Evolutionary conservation across 805 yeast genomes (phyloP), one percentile per base, ranked within the genome.

Genomic region (Pichia paraexigua): DNA sequence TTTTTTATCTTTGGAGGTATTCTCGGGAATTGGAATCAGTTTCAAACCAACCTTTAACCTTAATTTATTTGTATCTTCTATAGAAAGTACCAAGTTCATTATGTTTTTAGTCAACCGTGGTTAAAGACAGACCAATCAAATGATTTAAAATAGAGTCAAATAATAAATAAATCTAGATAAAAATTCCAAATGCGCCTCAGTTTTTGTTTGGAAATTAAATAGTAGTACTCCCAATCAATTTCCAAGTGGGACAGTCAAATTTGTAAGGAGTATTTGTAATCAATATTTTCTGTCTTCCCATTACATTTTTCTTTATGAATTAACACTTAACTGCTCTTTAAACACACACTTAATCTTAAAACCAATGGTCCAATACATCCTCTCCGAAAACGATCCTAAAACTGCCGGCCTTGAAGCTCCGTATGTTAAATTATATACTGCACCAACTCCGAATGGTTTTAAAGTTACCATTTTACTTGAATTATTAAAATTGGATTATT

Each of bases 1-100:
- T 35, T n/a, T 35, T 2, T 3, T n/a, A n/a, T 35, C 20, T 7
- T n/a, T 17, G 11, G 20, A 17, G 5, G 12, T 3, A 28, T 17
- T 35, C 28, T 49, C 27, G 39, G 17, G 15, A 17, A 47, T 73
- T 1, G 84, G 82, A 41, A 74, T 58, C 15, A 72, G 73, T 43
- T 65, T 62, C 18, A 77, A 63, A 2, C 82, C 81, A 18, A 75
- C 56, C 46, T 71, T 63, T 2, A 62, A 56, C 25, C 82, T 63
- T 15, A 78, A 64, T 55, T 65, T 68, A 59, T 78, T 78, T 0
- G 82, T 77, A 50, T 77, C 81, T 48, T 69, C 74, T 5, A 77
- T 50, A 0, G 77, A 70, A 35, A 74, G 41, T 1, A 55, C 49
- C 9, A 35, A 15, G 27, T 46, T 57, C 57, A 41, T 47, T 13